Base-by-base conservation (phyloP, 176 grass and related monocot species). In the Luzula sylvatica region DNA sequence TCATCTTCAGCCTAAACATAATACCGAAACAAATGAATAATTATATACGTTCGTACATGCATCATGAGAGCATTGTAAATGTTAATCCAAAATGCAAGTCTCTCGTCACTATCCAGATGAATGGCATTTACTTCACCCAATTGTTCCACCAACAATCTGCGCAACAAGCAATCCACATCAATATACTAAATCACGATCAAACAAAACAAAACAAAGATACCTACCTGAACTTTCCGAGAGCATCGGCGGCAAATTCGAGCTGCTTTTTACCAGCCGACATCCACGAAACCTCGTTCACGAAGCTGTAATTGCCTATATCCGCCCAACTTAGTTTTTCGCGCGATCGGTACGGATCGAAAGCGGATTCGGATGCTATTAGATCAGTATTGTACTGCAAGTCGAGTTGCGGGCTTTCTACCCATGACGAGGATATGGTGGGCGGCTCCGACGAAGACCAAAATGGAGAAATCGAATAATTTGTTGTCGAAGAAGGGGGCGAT, bases 1-100 rank as follows among this genome's bases (percentile, higher is more conserved):
- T n/a, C 14, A 45, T 26, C 41, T 58, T 35, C 30, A 35, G 30
- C 9, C 30, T 35, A 35, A 9, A 9, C 30, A 35, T 7, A 35
- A 4, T 35, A 9, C 5, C 9, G 30, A 9, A 35, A 35, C 30
- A 35, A 7, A 4, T 35, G 30, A 35, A 2, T 35, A 35, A 35
- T 35, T 7, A 35, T 7, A 35, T 4, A 35, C n/a, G n/a, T 20
- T 20, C 90, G 0, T 69, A 88, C 90, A 13, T 95, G 90, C 90
- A 95, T 95, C 77, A 95, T 77, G 26, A 95, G 53, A 0, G 90
- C 90, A 23, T 95, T 95, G 70, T 88, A 95, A 43, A 95, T 22
- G 20, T 95, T 95, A 56, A 95, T 95, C 90, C 90, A 95, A 61
- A 95, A 95, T 69, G 90, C 84, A 67, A 95, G 50, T 26, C 65